Conservation (phyloP, 2,329 filamentous ascomycete species). For the Sporothrix curviconia region DNA sequence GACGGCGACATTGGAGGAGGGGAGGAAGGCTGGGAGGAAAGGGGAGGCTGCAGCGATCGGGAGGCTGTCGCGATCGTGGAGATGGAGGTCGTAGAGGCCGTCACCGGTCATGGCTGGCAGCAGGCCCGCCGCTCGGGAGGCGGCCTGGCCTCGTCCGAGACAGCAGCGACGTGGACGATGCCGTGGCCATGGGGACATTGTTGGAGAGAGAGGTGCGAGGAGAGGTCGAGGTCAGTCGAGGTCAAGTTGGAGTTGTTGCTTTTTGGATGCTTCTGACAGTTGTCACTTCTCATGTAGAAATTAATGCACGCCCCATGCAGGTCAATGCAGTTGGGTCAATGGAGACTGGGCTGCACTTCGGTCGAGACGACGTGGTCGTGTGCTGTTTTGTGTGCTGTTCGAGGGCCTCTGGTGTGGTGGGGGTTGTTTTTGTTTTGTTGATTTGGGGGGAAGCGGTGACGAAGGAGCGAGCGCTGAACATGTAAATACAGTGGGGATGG, state of each 20-base stretch:
- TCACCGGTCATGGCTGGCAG: not conserved
- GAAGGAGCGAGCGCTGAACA: too few relatives aligned
- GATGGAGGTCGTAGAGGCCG: not conserved
- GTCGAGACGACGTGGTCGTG: too few relatives aligned
- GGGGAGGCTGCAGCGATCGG: not conserved
- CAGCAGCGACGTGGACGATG: conserved; percentile 18
- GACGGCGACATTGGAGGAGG: conserved; percentile 50
- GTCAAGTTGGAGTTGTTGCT: not conserved
- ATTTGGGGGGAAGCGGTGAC: not conserved
- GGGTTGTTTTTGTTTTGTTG: not conserved
- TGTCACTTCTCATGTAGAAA: not conserved
- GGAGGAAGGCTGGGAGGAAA: conserved; percentile 3
- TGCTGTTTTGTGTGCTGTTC: too few relatives aligned
- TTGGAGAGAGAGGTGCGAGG: too few relatives aligned
- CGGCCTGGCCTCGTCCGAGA: conserved; percentile 24
- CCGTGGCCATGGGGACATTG: conserved; percentile 14
- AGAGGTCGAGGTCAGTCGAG: not conserved
- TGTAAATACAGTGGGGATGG: too few relatives aligned
- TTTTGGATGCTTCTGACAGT: not conserved
- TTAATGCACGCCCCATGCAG: too few relatives aligned
- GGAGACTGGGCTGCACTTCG: too few relatives aligned
- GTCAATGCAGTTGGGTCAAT: too few relatives aligned
- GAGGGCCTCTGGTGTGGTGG: too few relatives aligned
- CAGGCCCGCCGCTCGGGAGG: conserved; percentile 17
- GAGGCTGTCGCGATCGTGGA: not conserved